phyloP scores from a whole-genome alignment of 169 alveolate species.

The Plasmodium coatneyi region DNA sequence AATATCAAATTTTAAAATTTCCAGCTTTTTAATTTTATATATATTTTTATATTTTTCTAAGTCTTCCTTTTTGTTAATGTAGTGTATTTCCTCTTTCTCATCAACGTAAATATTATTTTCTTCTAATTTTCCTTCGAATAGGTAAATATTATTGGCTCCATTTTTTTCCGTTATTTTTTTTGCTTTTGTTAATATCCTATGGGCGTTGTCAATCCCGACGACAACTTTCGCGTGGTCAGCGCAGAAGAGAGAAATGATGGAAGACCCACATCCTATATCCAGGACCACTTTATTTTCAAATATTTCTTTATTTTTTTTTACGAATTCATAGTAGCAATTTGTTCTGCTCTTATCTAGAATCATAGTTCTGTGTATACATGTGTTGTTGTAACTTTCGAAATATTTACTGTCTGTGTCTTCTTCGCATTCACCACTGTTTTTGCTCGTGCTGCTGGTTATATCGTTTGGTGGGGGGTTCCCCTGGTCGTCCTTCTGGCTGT shows the following conservation, averaged over 20 bases:
- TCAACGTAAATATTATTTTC: constrained; percentile 87
- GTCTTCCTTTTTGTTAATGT: constrained; percentile 81
- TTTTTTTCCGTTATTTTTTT: constrained; percentile 93
- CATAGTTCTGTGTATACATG: constrained; percentile 94
- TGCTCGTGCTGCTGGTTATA: neutral
- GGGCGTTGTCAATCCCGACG: constrained; percentile 95
- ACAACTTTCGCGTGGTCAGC: constrained; percentile 82
- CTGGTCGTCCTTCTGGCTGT: neutral
- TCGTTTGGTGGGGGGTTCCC: neutral
- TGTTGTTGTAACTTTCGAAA: constrained; percentile 91
- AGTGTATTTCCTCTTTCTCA: constrained; percentile 79
- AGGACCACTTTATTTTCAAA: constrained; percentile 93
- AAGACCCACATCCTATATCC: constrained; percentile 98
- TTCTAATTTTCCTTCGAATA: constrained; percentile 90
- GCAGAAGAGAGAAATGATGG: constrained; percentile 96
- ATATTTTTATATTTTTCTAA: constrained; percentile 87
- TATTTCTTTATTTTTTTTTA: constrained; percentile 80
- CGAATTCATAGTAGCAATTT: constrained; percentile 91
- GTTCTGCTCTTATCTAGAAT: constrained; percentile 92
- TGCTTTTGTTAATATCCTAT: constrained; percentile 91
- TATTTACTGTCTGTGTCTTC: constrained; percentile 81
- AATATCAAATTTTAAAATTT: constrained; percentile 96
- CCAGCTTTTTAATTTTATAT: constrained; percentile 92
- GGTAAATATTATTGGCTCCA: constrained; percentile 92
- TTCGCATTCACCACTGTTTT: neutral